Conservation (phyloP, 495 filamentous ascomycete genomes). For the Lasiosphaeria hispida region DNA sequence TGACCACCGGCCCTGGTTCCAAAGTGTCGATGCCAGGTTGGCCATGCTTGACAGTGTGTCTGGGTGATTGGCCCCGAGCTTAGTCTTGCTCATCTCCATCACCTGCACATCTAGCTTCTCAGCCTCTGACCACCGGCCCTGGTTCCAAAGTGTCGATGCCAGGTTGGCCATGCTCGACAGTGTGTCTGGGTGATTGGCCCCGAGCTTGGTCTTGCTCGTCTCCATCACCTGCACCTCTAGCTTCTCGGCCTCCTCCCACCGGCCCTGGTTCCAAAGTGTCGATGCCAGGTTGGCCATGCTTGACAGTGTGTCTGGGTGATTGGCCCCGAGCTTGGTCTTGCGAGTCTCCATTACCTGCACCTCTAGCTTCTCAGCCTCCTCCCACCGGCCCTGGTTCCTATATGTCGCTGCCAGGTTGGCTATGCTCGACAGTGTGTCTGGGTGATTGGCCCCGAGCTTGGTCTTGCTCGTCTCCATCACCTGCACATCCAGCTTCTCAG, state of each 20-base stretch:
- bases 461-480: background rate
- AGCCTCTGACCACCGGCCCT: constrained; percentile 4
- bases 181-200: constrained; percentile 16
- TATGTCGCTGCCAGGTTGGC: constrained; percentile 10
- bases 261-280: background rate
- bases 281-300: constrained; percentile 10
- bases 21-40: background rate
- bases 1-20: constrained; percentile 5
- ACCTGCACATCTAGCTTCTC: background rate
- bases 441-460: constrained; percentile 14
- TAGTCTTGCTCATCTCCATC: constrained; percentile 37
- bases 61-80: constrained; percentile 29
- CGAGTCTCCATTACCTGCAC: constrained; percentile 11
- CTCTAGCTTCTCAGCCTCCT: constrained; percentile 14
- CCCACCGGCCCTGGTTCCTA: constrained; percentile 22
- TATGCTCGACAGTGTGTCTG: constrained; percentile 14
- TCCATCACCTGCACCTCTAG: background rate
- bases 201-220: constrained; percentile 13
- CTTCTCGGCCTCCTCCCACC: constrained; percentile 8
- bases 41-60: background rate
- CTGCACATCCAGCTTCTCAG: too few species aligned
- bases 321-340: constrained; percentile 8
- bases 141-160: constrained; percentile 7
- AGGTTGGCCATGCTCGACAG: constrained; percentile 23
- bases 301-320: constrained; percentile 5